Evolutionary conservation across 2,329 filamentous ascomycete genomes (phyloP), one percentile per base, ranked within the genome.

Genomic region (Trichoderma sp.): DNA sequence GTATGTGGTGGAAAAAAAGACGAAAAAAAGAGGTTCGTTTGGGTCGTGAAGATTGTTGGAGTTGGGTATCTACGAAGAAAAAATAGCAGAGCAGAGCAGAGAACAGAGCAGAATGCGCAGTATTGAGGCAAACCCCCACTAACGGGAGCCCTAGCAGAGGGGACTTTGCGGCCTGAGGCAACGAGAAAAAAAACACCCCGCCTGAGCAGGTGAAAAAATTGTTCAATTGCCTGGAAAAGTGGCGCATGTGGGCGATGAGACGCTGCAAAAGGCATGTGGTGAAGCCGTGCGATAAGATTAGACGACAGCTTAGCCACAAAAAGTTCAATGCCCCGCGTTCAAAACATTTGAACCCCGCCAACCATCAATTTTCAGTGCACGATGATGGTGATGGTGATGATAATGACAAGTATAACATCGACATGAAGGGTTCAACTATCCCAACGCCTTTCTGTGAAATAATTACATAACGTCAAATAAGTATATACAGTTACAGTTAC

Each of bases 41-140:
- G 34, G 39, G 39, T 64, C 8, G 68, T n/a, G 13, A 28, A 39
- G 61, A 66, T 7, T 43, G 39, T 28, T 59, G 65, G 32, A 63
- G 58, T 70, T 71, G 71, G 71, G 71, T 73, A 73, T 73, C 71
- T 68, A 71, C 59, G 68, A 68, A 43, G 68, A 67, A 53, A 72
- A 73, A 63, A 71, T 13, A 43, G 34, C 32, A 43, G 39, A 43
- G 7, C 39, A 43, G 39, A 43, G 15, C 39, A 43, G 39, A 67
- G 58, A 39, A 69, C 36, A 34, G 23, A 28, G 58, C 50, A 65
- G 61, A 59, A 68, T 55, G 68, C 68, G 68, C 59, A 59, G 58
- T 55, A 55, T 57, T 64, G 68, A 64, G 57, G 55, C 66, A 69
- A 53, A 58, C 34, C 57, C 55, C 66, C 66, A 69, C 66, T 36